Evolutionary conservation across 352 stramenopile species (phyloP), one percentile per base, ranked within the genome.

Genomic region (Globisporangium recalcitrans): DNA sequence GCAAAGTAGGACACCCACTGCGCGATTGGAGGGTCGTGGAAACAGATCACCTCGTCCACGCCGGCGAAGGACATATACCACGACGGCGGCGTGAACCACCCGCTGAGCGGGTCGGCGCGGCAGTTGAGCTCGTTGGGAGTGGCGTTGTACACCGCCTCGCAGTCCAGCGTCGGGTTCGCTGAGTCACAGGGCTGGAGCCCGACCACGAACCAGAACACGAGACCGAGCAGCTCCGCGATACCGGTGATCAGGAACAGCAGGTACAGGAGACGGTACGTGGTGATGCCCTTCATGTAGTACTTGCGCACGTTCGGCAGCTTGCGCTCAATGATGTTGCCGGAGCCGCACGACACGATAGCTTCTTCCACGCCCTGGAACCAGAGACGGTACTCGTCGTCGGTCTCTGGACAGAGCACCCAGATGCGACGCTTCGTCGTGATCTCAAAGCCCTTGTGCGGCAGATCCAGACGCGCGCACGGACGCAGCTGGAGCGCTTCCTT

Each of bases 211-310:
- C 80, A 95, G 66, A 95, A 91, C 21, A 93, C 29, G 6, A 93
- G 56, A 0, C 77, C 86, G 40, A 85, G 77, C 29, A 95, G 68
- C 71, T 95, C 86, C 19, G 88, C 57, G 14, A 93, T 40, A 44
- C 80, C 77, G 7, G 83, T 63, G 42, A 95, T 54, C 21, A 95
- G 63, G 67, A 93, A 93, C 27, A 92, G 63, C 60, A 89, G 80
- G 72, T 93, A 95, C 27, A 91, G 69, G 5, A 85, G 56, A 57
- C 83, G 86, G 70, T 95, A 95, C 47, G 73, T 84, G 14, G 71
- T 72, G 64, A 84, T 87, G 60, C 86, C 86, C 74, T 95, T 95
- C 83, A 95, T 93, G 60, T 89, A 78, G 74, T 95, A 95, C 78
- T 91, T 91, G 47, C 86, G 83, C 24, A 95, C 86, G 68, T 95